phyloP scores from a whole-genome alignment of 345 rosid genomes.

The Pugionium dolabratum region DNA sequence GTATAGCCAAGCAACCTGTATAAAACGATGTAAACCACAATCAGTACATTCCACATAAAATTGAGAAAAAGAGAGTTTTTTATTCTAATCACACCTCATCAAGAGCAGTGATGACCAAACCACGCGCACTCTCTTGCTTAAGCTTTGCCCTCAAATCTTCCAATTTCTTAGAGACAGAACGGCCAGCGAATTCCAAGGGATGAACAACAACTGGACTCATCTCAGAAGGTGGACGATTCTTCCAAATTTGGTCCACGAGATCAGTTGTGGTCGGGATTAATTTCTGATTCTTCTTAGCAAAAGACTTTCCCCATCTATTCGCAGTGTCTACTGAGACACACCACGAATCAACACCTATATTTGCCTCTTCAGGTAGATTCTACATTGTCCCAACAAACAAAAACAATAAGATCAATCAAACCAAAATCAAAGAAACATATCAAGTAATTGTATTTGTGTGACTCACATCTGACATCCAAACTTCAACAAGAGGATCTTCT shows the following conservation, averaged over 20 bases:
- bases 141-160: slow-evolving; percentile 33
- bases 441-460: neutral
- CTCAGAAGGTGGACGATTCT: slow-evolving; percentile 27
- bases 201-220: slow-evolving; percentile 60
- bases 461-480: slow-evolving; percentile 27
- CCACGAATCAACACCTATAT: slow-evolving; percentile 61
- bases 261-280: slow-evolving; percentile 65
- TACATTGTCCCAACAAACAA: too few relatives aligned
- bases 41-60: slow-evolving; percentile 8
- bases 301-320: slow-evolving; percentile 25
- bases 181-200: slow-evolving; percentile 41
- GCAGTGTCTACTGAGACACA: slow-evolving; percentile 83
- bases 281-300: slow-evolving; percentile 65
- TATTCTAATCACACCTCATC: slow-evolving; percentile 60
- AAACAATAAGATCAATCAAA: neutral
- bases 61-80: neutral
- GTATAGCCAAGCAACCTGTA: slow-evolving; percentile 98
- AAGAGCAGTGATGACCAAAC: slow-evolving; percentile 69
- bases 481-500: too few relatives aligned
- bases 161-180: too few relatives aligned
- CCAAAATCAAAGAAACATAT: neutral
- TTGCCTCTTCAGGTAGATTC: too few relatives aligned
- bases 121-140: slow-evolving; percentile 53
- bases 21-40: neutral
- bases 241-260: slow-evolving; percentile 88